Conservation (phyloP, 805 yeast species). For the Yarrowia divulgata region DNA sequence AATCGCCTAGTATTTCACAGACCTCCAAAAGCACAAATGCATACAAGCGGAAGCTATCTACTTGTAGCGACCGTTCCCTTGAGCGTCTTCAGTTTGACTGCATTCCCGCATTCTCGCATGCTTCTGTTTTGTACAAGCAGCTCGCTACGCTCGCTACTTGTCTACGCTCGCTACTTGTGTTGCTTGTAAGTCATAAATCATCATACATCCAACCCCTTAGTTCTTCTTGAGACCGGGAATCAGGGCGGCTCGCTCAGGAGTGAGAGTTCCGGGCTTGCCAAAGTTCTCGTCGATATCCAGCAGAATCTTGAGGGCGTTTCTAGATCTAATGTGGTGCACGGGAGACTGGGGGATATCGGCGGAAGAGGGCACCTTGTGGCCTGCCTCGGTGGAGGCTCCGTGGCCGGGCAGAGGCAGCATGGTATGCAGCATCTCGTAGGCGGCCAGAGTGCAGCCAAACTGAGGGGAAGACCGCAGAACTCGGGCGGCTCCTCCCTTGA, state of each 20-base stretch:
- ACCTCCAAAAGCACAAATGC: too few relatives aligned
- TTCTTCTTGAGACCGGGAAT: slow-evolving; percentile 43
- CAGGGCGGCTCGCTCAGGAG: slow-evolving; percentile 44
- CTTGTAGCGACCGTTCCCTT: too few relatives aligned
- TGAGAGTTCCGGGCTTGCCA: slow-evolving; percentile 51
- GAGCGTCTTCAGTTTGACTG: too few relatives aligned
- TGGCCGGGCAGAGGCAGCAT: slow-evolving; percentile 69
- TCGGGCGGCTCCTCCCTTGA: slow-evolving; percentile 96
- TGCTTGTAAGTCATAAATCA: slow-evolving; percentile 26
- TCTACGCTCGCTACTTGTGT: background rate
- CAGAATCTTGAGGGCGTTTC: slow-evolving; percentile 55
- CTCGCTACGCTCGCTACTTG: background rate
- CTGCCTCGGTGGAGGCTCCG: slow-evolving; percentile 53
- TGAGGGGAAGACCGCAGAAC: slow-evolving; percentile 96
- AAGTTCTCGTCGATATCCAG: slow-evolving; percentile 57
- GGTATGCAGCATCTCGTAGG: slow-evolving; percentile 87
- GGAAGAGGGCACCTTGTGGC: slow-evolving; percentile 53
- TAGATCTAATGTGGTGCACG: slow-evolving; percentile 52
- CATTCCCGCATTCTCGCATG: too few relatives aligned
- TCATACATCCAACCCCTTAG: background rate
- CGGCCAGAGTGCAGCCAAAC: slow-evolving; percentile 97
- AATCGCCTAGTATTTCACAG: too few relatives aligned
- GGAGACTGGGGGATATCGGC: slow-evolving; percentile 46
- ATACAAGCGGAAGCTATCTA: too few relatives aligned
- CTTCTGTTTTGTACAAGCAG: background rate